Base-by-base conservation (phyloP, 2,329 filamentous ascomycete species). In the Alternaria sp. region DNA sequence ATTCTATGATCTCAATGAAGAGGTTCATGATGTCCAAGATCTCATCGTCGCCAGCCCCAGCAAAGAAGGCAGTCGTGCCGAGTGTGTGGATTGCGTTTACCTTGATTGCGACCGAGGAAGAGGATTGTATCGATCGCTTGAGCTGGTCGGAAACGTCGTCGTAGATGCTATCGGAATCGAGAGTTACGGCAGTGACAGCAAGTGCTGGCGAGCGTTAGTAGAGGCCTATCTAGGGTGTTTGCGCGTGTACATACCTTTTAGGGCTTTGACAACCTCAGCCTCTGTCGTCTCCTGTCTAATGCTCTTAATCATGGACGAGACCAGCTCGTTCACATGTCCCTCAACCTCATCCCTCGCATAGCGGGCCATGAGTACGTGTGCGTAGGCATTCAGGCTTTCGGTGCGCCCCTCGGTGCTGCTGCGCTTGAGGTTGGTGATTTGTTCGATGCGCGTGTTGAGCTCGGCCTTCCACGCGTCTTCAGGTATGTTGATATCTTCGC, bases 351-450 rank as follows among this genome's bases (percentile, higher is more conserved):
- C 85, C 67, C 88, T 84, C 57, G 89, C 87, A 75, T 87, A 93
- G 71, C 91, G 89, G 49, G 87, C 85, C 65, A 90, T 91, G 55
- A 94, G 79, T 19, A 92, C 84, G 55, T 89, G 86, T 44, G 86
- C 85, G 76, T 90, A 93, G 1, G 83, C 84, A 47, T 82, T 82
- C 52, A 93, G 82, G 28, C 85, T 86, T 44, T 87, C 84, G 72
- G 93, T 90, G 56, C 93, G 88, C 21, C 89, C 88, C 66, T 91
- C 87, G 23, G 86, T 87, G 68, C 89, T 93, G 79, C 90, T 93
- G 68, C 90, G 89, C 84, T 96, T 97, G 72, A 92, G 89, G 70
- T 92, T 88, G 58, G 90, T 84, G 26, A 97, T 87, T 69, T 91
- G 89, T 51, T 90, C 85, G 66, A 96, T 89, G 61, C 90, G 87